Percentiles rank a stretch among this genome's conserved stretches.
These are phyloP conservation scores for Coniella vitis DNA, from an alignment of 2,329 filamentous ascomycete species.

Conservation along the genomic window DNA sequence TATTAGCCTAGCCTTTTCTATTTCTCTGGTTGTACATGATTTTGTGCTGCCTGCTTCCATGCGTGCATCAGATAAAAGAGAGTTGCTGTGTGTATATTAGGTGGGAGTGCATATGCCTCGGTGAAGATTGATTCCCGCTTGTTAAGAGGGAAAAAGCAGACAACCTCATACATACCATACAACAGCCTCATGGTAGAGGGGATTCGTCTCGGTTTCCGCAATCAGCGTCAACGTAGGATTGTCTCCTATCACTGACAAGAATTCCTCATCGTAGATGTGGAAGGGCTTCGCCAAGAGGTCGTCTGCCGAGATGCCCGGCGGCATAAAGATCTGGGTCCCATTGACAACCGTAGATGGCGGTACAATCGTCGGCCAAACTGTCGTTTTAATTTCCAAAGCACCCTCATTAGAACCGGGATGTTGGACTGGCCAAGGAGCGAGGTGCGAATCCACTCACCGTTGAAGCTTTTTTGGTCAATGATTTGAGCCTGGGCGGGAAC, in stretches of 20 bases:
- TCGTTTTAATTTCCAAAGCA: background rate
- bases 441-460: too few relatives aligned
- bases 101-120: too few relatives aligned
- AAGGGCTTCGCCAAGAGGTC: slow-evolving; percentile 33
- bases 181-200: slow-evolving; percentile 49
- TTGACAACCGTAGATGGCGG: slow-evolving; percentile 30
- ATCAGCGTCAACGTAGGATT: slow-evolving; percentile 44
- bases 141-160: too few relatives aligned
- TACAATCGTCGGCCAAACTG: slow-evolving; percentile 26
- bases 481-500: slow-evolving; percentile 33
- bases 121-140: too few relatives aligned
- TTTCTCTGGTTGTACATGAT: too few relatives aligned
- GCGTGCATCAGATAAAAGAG: background rate
- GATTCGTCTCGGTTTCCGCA: slow-evolving; percentile 35
- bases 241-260: slow-evolving; percentile 41
- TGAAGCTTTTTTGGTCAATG: slow-evolving; percentile 38
- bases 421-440: too few relatives aligned
- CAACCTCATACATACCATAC: slow-evolving; percentile 46
- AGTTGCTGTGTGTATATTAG: too few relatives aligned
- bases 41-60: background rate
- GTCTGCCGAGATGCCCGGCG: slow-evolving; percentile 34
- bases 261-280: slow-evolving; percentile 44
- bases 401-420: too few relatives aligned
- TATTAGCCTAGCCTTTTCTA: too few relatives aligned
- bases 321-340: slow-evolving; percentile 32